Conservation (phyloP, 2,329 filamentous ascomycete species). For the Samsoniella hepiali region DNA sequence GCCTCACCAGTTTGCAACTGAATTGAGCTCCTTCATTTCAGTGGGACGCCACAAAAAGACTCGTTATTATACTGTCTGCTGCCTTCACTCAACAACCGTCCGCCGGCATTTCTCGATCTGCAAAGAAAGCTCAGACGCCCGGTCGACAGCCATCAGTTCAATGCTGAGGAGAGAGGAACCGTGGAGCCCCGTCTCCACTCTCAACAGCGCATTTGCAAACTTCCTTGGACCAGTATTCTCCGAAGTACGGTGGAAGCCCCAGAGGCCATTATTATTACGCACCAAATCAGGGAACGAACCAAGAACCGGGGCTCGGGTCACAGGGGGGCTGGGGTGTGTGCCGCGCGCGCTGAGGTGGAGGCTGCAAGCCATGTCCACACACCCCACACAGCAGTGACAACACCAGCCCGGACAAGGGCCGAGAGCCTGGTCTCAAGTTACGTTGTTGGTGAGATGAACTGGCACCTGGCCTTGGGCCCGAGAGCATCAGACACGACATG, state of each 20-base stretch:
- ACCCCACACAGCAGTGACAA: constrained; percentile 13
- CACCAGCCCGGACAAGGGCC: constrained; percentile 14
- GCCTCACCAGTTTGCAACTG: no score
- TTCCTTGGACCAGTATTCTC: neutral
- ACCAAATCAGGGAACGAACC: constrained; percentile 10
- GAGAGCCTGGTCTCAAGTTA: constrained; percentile 12
- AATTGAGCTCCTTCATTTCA: no score
- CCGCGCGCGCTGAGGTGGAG: neutral
- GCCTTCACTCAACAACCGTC: no score
- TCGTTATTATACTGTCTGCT: no score
- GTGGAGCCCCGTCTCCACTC: neutral
- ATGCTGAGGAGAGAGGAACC: neutral
- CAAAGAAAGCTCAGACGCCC: neutral
- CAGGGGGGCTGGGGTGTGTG: neutral
- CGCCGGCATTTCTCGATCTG: neutral
- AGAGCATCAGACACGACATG: neutral
- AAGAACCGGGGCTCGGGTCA: neutral
- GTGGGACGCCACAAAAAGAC: no score
- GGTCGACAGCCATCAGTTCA: neutral
- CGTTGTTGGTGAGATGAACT: constrained; percentile 9
- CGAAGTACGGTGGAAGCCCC: neutral
- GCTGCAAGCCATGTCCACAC: constrained; percentile 1
- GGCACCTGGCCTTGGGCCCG: neutral
- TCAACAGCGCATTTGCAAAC: neutral
- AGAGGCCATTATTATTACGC: neutral